Evolutionary conservation across 768 basidiomycete species (phyloP).

Genomic region (Kwoniella newhampshirensis): DNA sequence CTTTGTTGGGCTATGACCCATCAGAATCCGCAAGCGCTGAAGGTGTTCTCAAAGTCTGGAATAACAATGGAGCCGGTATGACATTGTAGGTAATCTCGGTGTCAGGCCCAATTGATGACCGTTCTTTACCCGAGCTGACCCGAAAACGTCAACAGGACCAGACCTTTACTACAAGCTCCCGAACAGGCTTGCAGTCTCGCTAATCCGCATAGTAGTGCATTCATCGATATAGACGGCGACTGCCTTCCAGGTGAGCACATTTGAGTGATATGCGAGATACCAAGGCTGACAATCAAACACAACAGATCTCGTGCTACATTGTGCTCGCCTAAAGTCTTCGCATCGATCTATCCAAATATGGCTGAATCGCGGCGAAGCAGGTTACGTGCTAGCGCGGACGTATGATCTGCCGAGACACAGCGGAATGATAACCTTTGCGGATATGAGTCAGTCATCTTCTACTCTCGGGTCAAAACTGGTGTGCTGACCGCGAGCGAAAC

Average conservation of each 20-base stretch:
- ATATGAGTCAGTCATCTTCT: constrained; percentile 65
- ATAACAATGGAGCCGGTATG: constrained; percentile 74
- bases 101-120: neutral
- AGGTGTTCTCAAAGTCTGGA: constrained; percentile 65
- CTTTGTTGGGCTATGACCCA: constrained; percentile 69
- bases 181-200: constrained; percentile 68
- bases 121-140: too few species aligned
- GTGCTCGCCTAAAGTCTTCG: constrained; percentile 63
- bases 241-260: constrained; percentile 75
- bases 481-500: too few species aligned
- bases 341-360: constrained; percentile 80
- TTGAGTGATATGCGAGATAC: neutral
- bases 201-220: constrained; percentile 90
- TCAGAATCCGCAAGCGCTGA: neutral
- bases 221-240: constrained; percentile 91
- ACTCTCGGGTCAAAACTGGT: neutral
- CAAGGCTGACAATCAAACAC: neutral
- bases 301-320: constrained; percentile 83
- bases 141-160: constrained; percentile 56
- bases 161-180: constrained; percentile 63
- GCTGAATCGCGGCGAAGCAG: constrained; percentile 76
- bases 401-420: constrained; percentile 71
- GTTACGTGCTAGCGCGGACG: constrained; percentile 68
- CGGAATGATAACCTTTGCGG: constrained; percentile 81
- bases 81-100: constrained; percentile 60